phyloP scores from a whole-genome alignment of 2,329 filamentous ascomycete genomes.

The Reticulascus tulasneorum region DNA sequence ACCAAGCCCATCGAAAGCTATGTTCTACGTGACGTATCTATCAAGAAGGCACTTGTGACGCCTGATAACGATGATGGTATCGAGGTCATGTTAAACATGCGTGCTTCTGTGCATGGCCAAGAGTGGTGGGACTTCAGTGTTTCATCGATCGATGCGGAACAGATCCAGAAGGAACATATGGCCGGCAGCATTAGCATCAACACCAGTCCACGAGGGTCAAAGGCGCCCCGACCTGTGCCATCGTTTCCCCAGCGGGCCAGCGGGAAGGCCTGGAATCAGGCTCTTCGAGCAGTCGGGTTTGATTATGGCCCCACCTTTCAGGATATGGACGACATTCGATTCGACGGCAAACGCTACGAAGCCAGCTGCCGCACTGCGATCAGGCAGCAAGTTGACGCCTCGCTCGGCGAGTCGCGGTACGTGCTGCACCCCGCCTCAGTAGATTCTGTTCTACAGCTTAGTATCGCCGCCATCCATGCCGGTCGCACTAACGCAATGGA shows the following conservation, averaged over 20 bases:
- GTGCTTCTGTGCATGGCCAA: background rate
- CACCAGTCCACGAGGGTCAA: conserved; percentile 8
- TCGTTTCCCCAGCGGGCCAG: conserved; percentile 19
- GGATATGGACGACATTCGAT: conserved; percentile 23
- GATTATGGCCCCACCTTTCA: conserved; percentile 35
- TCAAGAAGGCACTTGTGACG: conserved; percentile 23
- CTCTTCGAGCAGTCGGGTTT: conserved; percentile 30
- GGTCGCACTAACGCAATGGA: conserved; percentile 23
- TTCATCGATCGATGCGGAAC: conserved; percentile 17
- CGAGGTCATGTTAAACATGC: conserved; percentile 15
- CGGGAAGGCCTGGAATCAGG: conserved; percentile 21
- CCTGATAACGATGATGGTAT: conserved; percentile 25
- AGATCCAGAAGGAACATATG: conserved; percentile 20
- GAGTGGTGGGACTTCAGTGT: conserved; percentile 27
- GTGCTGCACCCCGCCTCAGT: conserved; percentile 34
- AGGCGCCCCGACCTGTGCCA: conserved; percentile 10
- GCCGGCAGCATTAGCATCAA: conserved; percentile 21
- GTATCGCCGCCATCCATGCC: conserved; percentile 24
- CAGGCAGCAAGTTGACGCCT: conserved; percentile 14
- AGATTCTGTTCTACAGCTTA: conserved; percentile 31
- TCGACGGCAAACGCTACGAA: conserved; percentile 20
- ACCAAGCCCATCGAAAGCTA: conserved; percentile 7
- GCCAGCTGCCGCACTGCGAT: conserved; percentile 21
- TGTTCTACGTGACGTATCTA: conserved; percentile 22
- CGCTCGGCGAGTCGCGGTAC: conserved; percentile 35